Base-by-base conservation (phyloP, 2,329 filamentous ascomycete species). In the Cephalotrichum gorgonifer region DNA sequence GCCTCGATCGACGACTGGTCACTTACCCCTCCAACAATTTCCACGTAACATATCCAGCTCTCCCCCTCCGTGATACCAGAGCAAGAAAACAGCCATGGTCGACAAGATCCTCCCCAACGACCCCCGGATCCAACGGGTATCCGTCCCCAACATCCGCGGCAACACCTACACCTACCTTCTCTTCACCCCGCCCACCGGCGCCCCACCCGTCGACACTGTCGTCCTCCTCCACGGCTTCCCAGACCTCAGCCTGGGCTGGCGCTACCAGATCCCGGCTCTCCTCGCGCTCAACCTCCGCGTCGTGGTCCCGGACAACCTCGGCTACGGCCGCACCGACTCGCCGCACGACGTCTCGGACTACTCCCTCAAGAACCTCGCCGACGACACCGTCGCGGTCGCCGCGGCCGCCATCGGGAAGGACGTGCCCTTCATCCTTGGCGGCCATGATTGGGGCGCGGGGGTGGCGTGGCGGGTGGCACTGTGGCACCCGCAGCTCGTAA, bases 361-460 rank as follows among this genome's bases (percentile, higher is more conserved):
- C 67, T 79, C 78, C 23, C 71, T 81, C 62, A 93, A 88, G 69
- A 79, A 75, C 54, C 78, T 86, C 52, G 75, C 85, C 17, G 78
- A 82, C 49, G 88, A 95, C 60, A 76, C 97, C 55, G 83, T 80
- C 22, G 81, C 80, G 53, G 74, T 97, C 23, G 80, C 85, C 6
- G 69, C 68, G 51, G 74, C 83, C 54, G 67, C 72, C 49, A 66
- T 69, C 26, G 65, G 71, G 48, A 48, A 69, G 61, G 41, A 70
- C 64, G 44, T 53, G 52, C 68, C 68, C 50, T 84, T 95, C 59
- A 83, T 96, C 50, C 75, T 96, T 14, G 88, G 89, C 44, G 91
- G 89, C 7, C 91, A 96, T 68, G 91, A 97, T 67, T 96, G 91
- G 87, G 91, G 91, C 63, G 89, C 87, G 57, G 73, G 75, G 3